Conservation (phyloP, 2,329 filamentous ascomycete genomes). For the Dothistroma pini region DNA sequence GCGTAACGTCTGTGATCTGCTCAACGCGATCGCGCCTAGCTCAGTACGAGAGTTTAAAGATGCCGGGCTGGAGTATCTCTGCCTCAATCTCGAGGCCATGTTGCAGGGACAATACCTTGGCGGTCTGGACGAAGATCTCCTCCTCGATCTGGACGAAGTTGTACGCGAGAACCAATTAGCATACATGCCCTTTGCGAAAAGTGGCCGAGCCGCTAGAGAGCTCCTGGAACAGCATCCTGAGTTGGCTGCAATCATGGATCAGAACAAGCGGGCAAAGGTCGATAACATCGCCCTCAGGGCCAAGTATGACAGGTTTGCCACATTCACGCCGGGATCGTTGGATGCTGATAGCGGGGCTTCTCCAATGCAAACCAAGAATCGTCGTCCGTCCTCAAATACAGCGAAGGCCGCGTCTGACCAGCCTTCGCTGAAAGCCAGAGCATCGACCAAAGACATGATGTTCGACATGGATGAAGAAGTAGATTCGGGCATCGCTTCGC, state of each 20-base stretch:
- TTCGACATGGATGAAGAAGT: constrained; percentile 89
- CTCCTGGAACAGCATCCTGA: constrained; percentile 64
- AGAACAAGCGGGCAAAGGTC: constrained; percentile 65
- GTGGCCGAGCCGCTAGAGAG: constrained; percentile 64
- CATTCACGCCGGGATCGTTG: constrained; percentile 57
- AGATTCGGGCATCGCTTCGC: constrained; percentile 15
- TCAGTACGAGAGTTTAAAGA: constrained; percentile 83
- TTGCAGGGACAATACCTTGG: constrained; percentile 83
- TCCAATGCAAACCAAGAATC: constrained; percentile 44
- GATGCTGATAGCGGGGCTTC: constrained; percentile 57
- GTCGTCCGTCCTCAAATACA: constrained; percentile 40
- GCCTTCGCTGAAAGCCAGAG: constrained; percentile 64
- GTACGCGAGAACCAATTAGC: constrained; percentile 80
- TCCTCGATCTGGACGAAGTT: constrained; percentile 73
- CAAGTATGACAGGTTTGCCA: constrained; percentile 63
- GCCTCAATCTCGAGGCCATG: constrained; percentile 84
- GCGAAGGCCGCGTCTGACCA: constrained; percentile 41
- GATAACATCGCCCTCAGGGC: constrained; percentile 70
- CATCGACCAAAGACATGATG: constrained; percentile 72
- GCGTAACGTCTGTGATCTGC: constrained; percentile 77
- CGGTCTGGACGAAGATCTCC: constrained; percentile 77
- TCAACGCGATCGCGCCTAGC: constrained; percentile 83
- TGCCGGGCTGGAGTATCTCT: constrained; percentile 84
- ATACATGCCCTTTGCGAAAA: constrained; percentile 71
- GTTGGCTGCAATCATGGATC: constrained; percentile 62